A percentile compares a stretch with the other conserved stretches of the same genome.
Evolutionary conservation across 768 basidiomycete species (phyloP).

Genomic region (Rhodotorula graminis): DNA sequence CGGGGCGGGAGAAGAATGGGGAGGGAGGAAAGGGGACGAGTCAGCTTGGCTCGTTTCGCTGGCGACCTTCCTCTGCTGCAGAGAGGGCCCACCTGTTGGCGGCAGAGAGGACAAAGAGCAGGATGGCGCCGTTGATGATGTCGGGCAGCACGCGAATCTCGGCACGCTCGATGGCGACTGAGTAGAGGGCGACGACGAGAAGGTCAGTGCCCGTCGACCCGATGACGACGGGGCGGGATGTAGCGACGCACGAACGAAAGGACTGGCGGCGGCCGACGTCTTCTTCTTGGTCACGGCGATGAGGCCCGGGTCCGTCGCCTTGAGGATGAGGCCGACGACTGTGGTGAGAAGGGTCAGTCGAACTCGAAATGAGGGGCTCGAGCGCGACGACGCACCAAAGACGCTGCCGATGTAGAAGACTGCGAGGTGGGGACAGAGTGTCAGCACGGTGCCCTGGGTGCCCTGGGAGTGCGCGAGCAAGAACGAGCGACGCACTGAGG

Average conservation of each 20-base stretch:
- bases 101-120: slow-evolving; percentile 20
- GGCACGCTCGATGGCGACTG: slow-evolving; percentile 47
- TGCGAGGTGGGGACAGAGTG: too few species aligned
- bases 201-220: too few species aligned
- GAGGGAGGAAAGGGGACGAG: too few species aligned
- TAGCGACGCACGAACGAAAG: slow-evolving; percentile 45
- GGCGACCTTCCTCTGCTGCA: too few species aligned
- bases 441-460: too few species aligned
- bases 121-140: slow-evolving; percentile 48
- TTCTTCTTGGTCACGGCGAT: slow-evolving; percentile 18
- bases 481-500: slow-evolving; percentile 44
- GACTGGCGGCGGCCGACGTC: slow-evolving; percentile 41
- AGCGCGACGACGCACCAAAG: slow-evolving; percentile 1
- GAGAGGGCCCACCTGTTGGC: not conserved
- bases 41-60: too few species aligned
- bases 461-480: too few species aligned
- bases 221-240: too few species aligned
- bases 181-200: too few species aligned
- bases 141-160: slow-evolving; percentile 47
- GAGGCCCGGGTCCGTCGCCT: slow-evolving; percentile 66
- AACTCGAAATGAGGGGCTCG: too few species aligned
- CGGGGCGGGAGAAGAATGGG: too few species aligned
- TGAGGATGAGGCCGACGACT: slow-evolving; percentile 61
- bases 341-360: too few species aligned
- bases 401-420: slow-evolving; percentile 58